Evolutionary conservation across 202 grass and related monocot species (phyloP).

Genomic region (Hordeum pubiflorum): DNA sequence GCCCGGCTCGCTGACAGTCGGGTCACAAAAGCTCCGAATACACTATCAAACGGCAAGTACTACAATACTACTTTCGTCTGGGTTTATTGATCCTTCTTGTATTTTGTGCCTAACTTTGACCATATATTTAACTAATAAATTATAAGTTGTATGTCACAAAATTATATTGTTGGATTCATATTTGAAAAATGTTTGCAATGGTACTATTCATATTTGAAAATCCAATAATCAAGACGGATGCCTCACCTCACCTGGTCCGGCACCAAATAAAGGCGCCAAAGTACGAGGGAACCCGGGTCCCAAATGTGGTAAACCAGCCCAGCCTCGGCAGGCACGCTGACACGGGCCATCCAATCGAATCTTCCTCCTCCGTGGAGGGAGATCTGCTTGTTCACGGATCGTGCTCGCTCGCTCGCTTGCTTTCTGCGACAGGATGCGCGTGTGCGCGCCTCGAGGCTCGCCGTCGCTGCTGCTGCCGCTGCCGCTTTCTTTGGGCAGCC

Average conservation of each 20-base stretch:
- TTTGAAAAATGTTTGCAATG: too few species aligned
- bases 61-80: too few species aligned
- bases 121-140: too few species aligned
- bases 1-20: background rate
- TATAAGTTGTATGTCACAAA: too few species aligned
- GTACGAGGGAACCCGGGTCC: background rate
- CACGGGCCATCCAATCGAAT: constrained; percentile 25
- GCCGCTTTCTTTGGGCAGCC: constrained; percentile 21
- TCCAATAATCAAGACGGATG: too few species aligned
- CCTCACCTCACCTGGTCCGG: background rate
- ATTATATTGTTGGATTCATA: too few species aligned
- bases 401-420: background rate
- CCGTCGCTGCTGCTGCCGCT: background rate
- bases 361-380: constrained; percentile 4
- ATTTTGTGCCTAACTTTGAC: too few species aligned
- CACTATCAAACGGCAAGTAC: too few species aligned
- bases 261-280: background rate
- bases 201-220: too few species aligned
- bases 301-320: background rate
- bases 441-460: background rate
- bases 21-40: background rate
- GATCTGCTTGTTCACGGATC: background rate
- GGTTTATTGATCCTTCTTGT: too few species aligned
- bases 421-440: background rate
- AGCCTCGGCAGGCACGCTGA: background rate